A percentile compares a stretch with the other conserved stretches of the same genome.
phyloP scores from a whole-genome alignment of 108 stramenopile species.

The Cyclotella baltica region DNA sequence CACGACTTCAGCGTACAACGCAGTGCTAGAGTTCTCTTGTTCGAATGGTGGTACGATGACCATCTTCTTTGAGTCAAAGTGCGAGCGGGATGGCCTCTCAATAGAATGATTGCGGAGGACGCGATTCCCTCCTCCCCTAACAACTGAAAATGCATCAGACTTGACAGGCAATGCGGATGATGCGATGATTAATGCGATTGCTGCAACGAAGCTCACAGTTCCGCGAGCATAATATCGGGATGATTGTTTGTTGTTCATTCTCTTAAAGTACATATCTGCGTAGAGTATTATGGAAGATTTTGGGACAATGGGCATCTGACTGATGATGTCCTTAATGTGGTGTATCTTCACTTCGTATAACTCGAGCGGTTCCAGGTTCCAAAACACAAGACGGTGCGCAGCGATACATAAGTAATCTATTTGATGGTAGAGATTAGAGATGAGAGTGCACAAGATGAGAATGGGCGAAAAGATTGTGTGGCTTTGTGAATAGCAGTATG shows the following conservation, averaged over 20 bases:
- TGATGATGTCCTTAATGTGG: too few relatives aligned
- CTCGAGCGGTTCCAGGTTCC: too few relatives aligned
- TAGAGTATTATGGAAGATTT: too few relatives aligned
- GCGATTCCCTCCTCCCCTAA: not conserved
- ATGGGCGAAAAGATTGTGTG: too few relatives aligned
- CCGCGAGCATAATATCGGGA: not conserved
- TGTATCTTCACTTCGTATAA: too few relatives aligned
- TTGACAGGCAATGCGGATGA: slow-evolving; percentile 32
- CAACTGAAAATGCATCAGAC: slow-evolving; percentile 32
- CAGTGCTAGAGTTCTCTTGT: not conserved
- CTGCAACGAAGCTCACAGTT: slow-evolving; percentile 4
- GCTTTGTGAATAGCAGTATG: too few relatives aligned
- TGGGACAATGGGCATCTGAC: too few relatives aligned
- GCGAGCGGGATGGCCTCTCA: not conserved
- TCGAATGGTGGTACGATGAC: not conserved
- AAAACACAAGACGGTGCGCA: too few relatives aligned
- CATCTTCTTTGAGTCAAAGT: not conserved
- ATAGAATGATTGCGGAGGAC: not conserved
- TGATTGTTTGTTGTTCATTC: not conserved
- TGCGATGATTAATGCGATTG: slow-evolving; percentile 11
- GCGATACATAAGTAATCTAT: too few relatives aligned
- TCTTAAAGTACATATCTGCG: not conserved
- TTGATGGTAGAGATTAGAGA: too few relatives aligned
- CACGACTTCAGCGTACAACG: not conserved
- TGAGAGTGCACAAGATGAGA: too few relatives aligned